Conservation (phyloP, 2,329 filamentous ascomycete species). For the Cladorrhinum sp. region DNA sequence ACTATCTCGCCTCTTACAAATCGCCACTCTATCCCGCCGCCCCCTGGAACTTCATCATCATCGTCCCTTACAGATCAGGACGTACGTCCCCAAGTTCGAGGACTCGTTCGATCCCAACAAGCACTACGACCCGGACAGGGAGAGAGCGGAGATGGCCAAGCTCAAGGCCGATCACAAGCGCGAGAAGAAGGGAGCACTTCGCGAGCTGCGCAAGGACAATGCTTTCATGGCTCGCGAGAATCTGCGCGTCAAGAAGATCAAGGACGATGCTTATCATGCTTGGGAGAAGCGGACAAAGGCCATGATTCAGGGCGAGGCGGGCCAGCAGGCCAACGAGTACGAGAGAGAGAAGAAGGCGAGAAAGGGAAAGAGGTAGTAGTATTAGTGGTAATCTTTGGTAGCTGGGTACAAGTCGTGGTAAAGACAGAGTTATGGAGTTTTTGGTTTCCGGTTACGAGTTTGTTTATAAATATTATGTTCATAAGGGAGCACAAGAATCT, state of each 20-base stretch:
- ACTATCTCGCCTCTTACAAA: slow-evolving; percentile 53
- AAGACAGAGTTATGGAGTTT: background rate
- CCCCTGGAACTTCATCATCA: slow-evolving; percentile 89
- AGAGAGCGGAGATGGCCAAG: slow-evolving; percentile 80
- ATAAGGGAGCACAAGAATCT: background rate
- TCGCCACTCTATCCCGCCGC: slow-evolving; percentile 65
- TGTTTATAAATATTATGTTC: background rate
- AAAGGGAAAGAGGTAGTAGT: slow-evolving; percentile 56
- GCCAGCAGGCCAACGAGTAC: slow-evolving; percentile 80
- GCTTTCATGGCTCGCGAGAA: slow-evolving; percentile 91
- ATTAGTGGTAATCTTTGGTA: background rate
- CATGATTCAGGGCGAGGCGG: slow-evolving; percentile 94
- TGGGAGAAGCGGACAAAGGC: slow-evolving; percentile 91
- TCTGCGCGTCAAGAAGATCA: slow-evolving; percentile 86
- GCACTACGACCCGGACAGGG: slow-evolving; percentile 94
- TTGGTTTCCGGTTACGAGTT: background rate
- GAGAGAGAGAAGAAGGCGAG: slow-evolving; percentile 78
- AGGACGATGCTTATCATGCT: slow-evolving; percentile 90
- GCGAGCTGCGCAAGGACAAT: slow-evolving; percentile 92
- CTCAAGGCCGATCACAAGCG: slow-evolving; percentile 89
- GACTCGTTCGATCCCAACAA: slow-evolving; percentile 90
- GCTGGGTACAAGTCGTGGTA: too few relatives aligned
- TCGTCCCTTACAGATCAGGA: slow-evolving; percentile 81
- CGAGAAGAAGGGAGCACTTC: slow-evolving; percentile 90
- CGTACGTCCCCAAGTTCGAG: slow-evolving; percentile 90